Base-by-base conservation (phyloP, 768 basidiomycete genomes). In the Pisolithus albus region DNA sequence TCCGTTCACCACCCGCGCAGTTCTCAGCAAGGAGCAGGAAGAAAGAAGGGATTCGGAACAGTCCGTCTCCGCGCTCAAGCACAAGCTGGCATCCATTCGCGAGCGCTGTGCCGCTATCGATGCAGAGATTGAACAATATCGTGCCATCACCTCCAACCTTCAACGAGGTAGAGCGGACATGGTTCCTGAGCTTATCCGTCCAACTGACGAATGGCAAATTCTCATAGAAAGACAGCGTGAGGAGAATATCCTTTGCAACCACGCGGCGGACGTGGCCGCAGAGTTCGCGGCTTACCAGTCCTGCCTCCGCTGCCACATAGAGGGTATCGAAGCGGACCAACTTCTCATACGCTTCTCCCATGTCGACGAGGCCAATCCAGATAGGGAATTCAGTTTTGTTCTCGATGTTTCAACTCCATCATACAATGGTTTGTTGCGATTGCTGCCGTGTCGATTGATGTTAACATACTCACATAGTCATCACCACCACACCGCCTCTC, bases 401-500 rank as follows among this genome's bases (percentile, higher is more conserved):
- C 64, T 93, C n/a, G 88, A 94, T 60, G 72, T 89, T 18, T 81
- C 84, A 3, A 68, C 69, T 21, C 67, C 72, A 23, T 69, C 70
- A 3, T 91, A 88, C 59, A 79, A 79, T 73, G 87, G 92, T 91
- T 42, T 34, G 76, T 58, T 43, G 32, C 32, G 6, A 32, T 36
- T 10, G 50, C 16, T 45, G 5, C 23, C 43, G 2, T 45, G 23
- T 45, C 18, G 36, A 34, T 21, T 18, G 2, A n/a, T 24, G 7
- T 24, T 7, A 15, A 21, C 49, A 47, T 52, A 16, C 41, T 8
- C 19, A 16, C 21, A 7, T 59, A 94, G 92, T 93, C 1, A 77
- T 88, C n/a, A 89, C 86, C 21, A 82, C 83, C 6, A 84, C 83
- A 7, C 92, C 91, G 0, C 74, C 76, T 8, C 71, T 93, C 5